Base-by-base conservation (phyloP, 805 yeast species). In the Candida suzukii region DNA sequence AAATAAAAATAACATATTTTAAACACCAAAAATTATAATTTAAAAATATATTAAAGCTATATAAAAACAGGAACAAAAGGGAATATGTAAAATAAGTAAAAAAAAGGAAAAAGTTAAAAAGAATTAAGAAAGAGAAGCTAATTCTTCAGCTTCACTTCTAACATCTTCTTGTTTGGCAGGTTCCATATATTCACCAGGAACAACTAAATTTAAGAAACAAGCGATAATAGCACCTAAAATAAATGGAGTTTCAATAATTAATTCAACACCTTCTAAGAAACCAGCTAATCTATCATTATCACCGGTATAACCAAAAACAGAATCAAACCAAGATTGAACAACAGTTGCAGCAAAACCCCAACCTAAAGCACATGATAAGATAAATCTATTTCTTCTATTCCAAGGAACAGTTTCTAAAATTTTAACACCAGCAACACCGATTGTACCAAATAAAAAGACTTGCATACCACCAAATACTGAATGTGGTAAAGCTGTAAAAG, bases 401-500 rank as follows among this genome's bases (percentile, higher is more conserved):
- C 49, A 49, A 14, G 65, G 55, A 46, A 60, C 60, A 6, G 56
- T 38, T 4, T 64, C 56, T 53, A 62, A 57, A 43, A 61, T 46
- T 26, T 60, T 50, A 49, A 62, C 46, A 53, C 62, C 62, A 31
- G 61, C 60, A 26, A 60, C 64, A 37, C 60, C 58, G 32, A 49
- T 46, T 20, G 53, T 46, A 38, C 53, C 74, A 71, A 70, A 59
- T 61, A 70, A 29, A 70, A 74, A 49, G 6, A 43, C 48, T 35
- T 45, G 49, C 88, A 84, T 82, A 40, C 93, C 95, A 39, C 93
- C 95, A 41, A 85, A 68, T 22, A 78, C 80, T 1, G 87, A 68
- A 40, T 67, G 68, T 17, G 88, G 88, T 48, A 81, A 78, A 20
- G 88, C 71, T 17, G 79, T 81, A 41, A 85, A 69, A 19, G 91